Conservation (phyloP, 2,329 filamentous ascomycete genomes). For the Fonsecaea nubica region DNA sequence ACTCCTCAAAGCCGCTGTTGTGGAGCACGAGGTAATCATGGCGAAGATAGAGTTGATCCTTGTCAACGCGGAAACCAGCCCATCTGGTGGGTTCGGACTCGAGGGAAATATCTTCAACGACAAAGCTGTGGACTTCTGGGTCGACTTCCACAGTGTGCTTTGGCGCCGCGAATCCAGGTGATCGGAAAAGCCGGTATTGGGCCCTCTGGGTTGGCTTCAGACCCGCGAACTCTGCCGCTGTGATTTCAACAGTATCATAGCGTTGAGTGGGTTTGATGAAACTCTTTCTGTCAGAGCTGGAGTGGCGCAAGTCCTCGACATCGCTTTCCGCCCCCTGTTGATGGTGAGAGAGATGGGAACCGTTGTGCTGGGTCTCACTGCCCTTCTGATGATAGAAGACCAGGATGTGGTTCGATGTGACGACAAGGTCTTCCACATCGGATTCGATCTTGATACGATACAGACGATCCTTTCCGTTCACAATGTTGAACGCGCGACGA, state of each 20-base stretch:
- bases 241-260: neutral
- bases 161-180: conserved; percentile 7
- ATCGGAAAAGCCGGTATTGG: conserved; percentile 48
- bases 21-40: conserved; percentile 58
- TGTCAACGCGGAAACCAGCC: conserved; percentile 60
- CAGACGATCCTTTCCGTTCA: conserved; percentile 55
- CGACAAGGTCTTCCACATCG: conserved; percentile 56
- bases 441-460: conserved; percentile 57
- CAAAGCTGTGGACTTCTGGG: conserved; percentile 47
- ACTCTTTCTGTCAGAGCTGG: neutral
- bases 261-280: neutral
- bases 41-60: conserved; percentile 59
- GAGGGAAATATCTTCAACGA: conserved; percentile 52
- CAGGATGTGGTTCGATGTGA: conserved; percentile 58
- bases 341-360: conserved; percentile 15
- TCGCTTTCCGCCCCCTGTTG: no score
- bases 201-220: conserved; percentile 48
- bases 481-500: conserved; percentile 59
- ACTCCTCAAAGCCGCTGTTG: conserved; percentile 47
- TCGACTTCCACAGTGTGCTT: neutral
- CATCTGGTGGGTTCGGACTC: conserved; percentile 54
- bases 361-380: neutral
- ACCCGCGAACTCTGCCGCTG: conserved; percentile 52
- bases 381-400: conserved; percentile 51
- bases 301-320: conserved; percentile 40